Percentiles rank a stretch among this genome's conserved stretches.
phyloP scores from a whole-genome alignment of 441 rosid genomes.

The Syzygium malaccense region DNA sequence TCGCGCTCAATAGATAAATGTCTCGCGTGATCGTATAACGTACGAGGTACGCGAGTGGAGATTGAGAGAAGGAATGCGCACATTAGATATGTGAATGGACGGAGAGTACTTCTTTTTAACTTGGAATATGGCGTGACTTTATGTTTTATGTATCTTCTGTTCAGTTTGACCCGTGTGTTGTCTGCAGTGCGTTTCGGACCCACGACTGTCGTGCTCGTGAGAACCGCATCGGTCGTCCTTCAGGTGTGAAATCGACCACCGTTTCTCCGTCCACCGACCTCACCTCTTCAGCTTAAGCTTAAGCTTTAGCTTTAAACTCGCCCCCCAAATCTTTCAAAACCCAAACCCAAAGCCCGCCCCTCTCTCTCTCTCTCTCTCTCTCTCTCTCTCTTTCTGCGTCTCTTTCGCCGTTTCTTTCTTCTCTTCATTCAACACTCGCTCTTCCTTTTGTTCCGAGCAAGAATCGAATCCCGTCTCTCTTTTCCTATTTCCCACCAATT shows the following conservation, averaged over 20 bases:
- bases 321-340: constrained; percentile 1
- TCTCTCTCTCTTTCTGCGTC: neutral
- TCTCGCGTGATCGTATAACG: neutral
- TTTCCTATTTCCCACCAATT: neutral
- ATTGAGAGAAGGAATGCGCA: neutral
- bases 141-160: neutral
- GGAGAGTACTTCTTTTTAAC: neutral
- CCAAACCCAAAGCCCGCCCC: constrained; percentile 41
- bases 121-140: neutral
- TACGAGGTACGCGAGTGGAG: neutral
- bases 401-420: neutral
- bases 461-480: neutral
- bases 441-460: neutral
- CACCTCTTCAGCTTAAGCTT: neutral
- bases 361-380: constrained; percentile 1
- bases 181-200: neutral
- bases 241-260: neutral
- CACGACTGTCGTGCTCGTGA: neutral
- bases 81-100: neutral
- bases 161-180: neutral
- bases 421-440: neutral
- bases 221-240: neutral
- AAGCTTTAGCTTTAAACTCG: neutral
- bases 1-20: neutral
- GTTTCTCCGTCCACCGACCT: neutral